Evolutionary conservation across 2,329 filamentous ascomycete genomes (phyloP).

Genomic region (Ophiocordyceps unilateralis): DNA sequence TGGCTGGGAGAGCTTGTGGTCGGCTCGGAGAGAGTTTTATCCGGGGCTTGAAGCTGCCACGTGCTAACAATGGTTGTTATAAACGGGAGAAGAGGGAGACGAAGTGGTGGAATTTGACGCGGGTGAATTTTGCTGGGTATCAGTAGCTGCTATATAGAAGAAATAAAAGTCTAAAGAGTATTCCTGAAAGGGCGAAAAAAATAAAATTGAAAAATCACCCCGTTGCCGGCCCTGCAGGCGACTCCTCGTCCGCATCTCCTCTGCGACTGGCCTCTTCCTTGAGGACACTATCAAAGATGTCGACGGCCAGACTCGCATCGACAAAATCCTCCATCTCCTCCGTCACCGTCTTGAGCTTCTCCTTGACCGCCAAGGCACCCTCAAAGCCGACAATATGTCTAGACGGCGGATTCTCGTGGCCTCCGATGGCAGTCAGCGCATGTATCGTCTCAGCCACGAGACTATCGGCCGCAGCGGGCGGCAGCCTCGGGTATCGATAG

Average conservation of each 20-base stretch:
- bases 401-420: slow-evolving; percentile 87
- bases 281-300: slow-evolving; percentile 47
- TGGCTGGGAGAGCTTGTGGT: not conserved
- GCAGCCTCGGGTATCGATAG: slow-evolving; percentile 59
- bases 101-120: not conserved
- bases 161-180: too few species aligned
- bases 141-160: not conserved
- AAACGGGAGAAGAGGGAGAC: not conserved
- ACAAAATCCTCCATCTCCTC: slow-evolving; percentile 95
- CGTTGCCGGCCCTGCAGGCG: not conserved
- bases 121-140: not conserved
- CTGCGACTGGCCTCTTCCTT: slow-evolving; percentile 24
- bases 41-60: not conserved
- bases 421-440: slow-evolving; percentile 79
- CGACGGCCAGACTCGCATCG: slow-evolving; percentile 71
- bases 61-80: too few species aligned
- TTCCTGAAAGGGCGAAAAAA: not conserved
- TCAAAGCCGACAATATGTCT: slow-evolving; percentile 88
- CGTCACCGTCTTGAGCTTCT: slow-evolving; percentile 90
- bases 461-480: slow-evolving; percentile 47
- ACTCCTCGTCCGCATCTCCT: not conserved
- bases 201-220: not conserved
- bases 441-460: slow-evolving; percentile 81
- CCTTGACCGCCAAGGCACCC: slow-evolving; percentile 73
- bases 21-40: not conserved